phyloP scores from a whole-genome alignment of 2,329 filamentous ascomycete species.

The Diaporthe aspalathi region DNA sequence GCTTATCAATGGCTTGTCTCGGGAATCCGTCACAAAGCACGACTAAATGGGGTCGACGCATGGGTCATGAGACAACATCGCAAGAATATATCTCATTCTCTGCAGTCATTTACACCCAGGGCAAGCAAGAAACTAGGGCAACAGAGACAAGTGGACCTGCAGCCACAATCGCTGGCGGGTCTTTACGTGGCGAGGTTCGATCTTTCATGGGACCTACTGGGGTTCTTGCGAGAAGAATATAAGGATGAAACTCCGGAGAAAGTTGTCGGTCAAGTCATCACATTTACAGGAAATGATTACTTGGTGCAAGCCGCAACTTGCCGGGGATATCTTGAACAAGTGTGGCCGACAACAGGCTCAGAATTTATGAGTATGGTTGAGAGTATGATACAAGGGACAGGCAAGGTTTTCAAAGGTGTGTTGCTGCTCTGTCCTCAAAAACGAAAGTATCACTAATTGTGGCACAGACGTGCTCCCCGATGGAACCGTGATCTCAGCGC shows the following conservation, averaged over 20 bases:
- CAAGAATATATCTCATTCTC: too few species aligned
- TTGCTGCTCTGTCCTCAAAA: background rate
- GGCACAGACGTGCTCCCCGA: background rate
- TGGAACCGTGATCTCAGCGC: background rate
- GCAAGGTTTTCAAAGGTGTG: background rate
- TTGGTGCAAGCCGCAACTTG: background rate
- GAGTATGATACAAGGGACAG: background rate
- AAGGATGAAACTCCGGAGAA: background rate
- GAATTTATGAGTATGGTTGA: background rate
- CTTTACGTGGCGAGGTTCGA: background rate
- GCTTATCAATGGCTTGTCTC: background rate
- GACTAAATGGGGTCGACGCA: too few species aligned
- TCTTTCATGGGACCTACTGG: background rate
- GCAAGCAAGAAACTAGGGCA: too few species aligned
- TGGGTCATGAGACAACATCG: too few species aligned
- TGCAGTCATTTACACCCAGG: too few species aligned
- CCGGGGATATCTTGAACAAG: background rate
- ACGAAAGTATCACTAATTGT: background rate
- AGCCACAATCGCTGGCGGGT: too few species aligned
- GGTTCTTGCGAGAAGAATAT: background rate
- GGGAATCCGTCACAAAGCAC: background rate
- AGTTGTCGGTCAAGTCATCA: background rate
- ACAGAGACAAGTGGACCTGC: too few species aligned
- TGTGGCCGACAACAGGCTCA: background rate
- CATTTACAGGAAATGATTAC: background rate